These are phyloP conservation scores for Penicillium occitanis DNA, from an alignment of 2,329 filamentous ascomycete species.

Conservation along the genomic window DNA sequence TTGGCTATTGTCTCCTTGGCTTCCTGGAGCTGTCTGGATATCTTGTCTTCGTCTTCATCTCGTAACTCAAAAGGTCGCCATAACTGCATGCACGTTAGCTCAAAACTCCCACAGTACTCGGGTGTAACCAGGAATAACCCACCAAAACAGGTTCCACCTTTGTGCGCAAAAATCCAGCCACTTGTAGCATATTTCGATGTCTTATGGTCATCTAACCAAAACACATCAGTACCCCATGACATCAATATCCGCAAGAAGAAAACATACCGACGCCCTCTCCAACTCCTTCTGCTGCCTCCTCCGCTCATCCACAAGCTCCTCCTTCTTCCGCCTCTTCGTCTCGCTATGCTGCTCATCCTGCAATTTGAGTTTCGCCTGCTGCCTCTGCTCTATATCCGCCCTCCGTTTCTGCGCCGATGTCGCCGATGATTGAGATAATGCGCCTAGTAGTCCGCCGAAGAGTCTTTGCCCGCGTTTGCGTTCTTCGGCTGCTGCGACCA, in stretches of 20 bases:
- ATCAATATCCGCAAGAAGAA: no score
- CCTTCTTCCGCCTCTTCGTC: conserved; percentile 63
- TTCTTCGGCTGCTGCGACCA: conserved; percentile 65
- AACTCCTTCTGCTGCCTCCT: conserved; percentile 70
- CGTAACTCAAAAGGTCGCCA: conserved; percentile 81
- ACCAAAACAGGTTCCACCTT: conserved; percentile 71
- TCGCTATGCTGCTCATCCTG: conserved; percentile 72
- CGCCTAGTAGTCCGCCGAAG: conserved; percentile 78
- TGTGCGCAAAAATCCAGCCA: conserved; percentile 73
- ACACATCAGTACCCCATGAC: not conserved
- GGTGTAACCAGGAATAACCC: conserved; percentile 39
- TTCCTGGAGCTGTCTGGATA: conserved; percentile 68
- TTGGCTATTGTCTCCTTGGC: conserved; percentile 62
- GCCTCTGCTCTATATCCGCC: conserved; percentile 77
- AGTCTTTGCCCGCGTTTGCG: conserved; percentile 80
- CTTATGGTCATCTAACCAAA: conserved; percentile 66
- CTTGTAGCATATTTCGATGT: conserved; percentile 69
- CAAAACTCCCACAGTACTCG: not conserved
- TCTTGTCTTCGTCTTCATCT: conserved; percentile 65
- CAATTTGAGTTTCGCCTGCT: conserved; percentile 74
- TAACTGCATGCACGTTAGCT: conserved; percentile 56
- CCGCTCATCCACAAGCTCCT: conserved; percentile 61
- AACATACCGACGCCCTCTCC: conserved; percentile 72
- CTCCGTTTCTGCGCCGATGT: conserved; percentile 66
- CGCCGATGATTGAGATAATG: conserved; percentile 70